A percentile compares a stretch with the other conserved stretches of the same genome.
phyloP scores from a whole-genome alignment of 2,329 filamentous ascomycete genomes.

The Fonsecaea pedrosoi region DNA sequence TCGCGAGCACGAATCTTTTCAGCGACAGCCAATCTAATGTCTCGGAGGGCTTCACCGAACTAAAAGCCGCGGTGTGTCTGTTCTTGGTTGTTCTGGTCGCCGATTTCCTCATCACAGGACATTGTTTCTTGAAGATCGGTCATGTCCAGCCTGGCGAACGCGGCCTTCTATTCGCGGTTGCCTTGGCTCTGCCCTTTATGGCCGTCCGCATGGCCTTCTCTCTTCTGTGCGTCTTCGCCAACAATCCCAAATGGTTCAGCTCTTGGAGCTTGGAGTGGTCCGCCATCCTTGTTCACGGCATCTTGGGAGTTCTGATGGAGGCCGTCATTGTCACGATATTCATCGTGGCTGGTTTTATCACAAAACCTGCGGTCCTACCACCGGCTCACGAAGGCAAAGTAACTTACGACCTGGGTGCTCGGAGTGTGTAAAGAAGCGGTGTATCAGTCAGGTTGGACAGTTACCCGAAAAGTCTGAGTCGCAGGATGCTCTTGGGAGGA shows the following conservation, averaged over 20 bases:
- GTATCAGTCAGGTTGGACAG: not conserved
- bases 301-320: conserved; percentile 60
- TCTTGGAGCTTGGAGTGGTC: conserved; percentile 45
- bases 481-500: not conserved
- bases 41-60: conserved; percentile 45
- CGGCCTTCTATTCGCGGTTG: conserved; percentile 54
- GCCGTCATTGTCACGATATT: conserved; percentile 55
- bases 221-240: conserved; percentile 52
- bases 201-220: conserved; percentile 59
- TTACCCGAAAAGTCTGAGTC: not conserved
- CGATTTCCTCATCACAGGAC: conserved; percentile 43
- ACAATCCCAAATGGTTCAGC: conserved; percentile 52
- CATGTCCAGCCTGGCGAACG: conserved; percentile 54
- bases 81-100: conserved; percentile 52
- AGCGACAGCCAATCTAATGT: conserved; percentile 41
- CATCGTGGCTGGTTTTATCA: conserved; percentile 44
- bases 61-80: conserved; percentile 53
- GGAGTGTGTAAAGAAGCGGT: not conserved
- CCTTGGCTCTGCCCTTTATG: conserved; percentile 56
- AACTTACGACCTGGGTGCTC: conserved; percentile 5
- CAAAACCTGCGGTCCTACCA: not conserved
- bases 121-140: conserved; percentile 42
- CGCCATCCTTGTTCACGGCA: conserved; percentile 50
- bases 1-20: conserved; percentile 52
- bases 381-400: conserved; percentile 18